These are phyloP conservation scores for Actinomortierella ambigua DNA, from an alignment of 371 early-diverging fungal genomes.

Conservation along the genomic window DNA sequence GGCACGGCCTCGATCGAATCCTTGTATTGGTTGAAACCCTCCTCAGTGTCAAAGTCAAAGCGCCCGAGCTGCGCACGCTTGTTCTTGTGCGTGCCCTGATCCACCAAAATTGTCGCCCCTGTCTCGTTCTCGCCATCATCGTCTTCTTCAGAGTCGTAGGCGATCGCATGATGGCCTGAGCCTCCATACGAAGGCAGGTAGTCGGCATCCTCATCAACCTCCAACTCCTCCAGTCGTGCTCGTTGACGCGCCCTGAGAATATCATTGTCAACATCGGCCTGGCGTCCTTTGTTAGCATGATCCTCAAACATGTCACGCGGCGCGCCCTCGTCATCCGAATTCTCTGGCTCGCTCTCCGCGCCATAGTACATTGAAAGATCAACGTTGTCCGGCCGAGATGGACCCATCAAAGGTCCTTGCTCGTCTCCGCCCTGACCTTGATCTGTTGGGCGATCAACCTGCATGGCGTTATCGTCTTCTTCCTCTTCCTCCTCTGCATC, in stretches of 20 bases:
- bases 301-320: slow-evolving; percentile 58
- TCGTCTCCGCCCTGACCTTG: slow-evolving; percentile 6
- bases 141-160: slow-evolving; percentile 62
- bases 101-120: slow-evolving; percentile 55
- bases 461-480: not conserved
- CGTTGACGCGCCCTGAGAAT: slow-evolving; percentile 17
- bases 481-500: slow-evolving; percentile 28
- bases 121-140: slow-evolving; percentile 56
- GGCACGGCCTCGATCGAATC: slow-evolving; percentile 72
- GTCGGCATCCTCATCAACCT: slow-evolving; percentile 43
- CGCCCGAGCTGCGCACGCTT: slow-evolving; percentile 72
- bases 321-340: slow-evolving; percentile 23
- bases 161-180: slow-evolving; percentile 13
- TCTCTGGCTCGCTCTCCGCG: slow-evolving; percentile 27
- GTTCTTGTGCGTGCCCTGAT: slow-evolving; percentile 72
- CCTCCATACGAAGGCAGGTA: slow-evolving; percentile 34
- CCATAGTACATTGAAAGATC: slow-evolving; percentile 31
- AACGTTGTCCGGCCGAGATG: slow-evolving; percentile 23
- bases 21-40: slow-evolving; percentile 75
- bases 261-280: slow-evolving; percentile 54
- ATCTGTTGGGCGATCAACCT: not conserved
- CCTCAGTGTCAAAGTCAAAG: slow-evolving; percentile 82
- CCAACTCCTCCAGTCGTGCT: slow-evolving; percentile 24
- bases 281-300: slow-evolving; percentile 38
- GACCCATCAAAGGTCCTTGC: slow-evolving; percentile 33